These are phyloP conservation scores for Rutstroemia sydowiana DNA, from an alignment of 2,329 filamentous ascomycete genomes.

Conservation along the genomic window DNA sequence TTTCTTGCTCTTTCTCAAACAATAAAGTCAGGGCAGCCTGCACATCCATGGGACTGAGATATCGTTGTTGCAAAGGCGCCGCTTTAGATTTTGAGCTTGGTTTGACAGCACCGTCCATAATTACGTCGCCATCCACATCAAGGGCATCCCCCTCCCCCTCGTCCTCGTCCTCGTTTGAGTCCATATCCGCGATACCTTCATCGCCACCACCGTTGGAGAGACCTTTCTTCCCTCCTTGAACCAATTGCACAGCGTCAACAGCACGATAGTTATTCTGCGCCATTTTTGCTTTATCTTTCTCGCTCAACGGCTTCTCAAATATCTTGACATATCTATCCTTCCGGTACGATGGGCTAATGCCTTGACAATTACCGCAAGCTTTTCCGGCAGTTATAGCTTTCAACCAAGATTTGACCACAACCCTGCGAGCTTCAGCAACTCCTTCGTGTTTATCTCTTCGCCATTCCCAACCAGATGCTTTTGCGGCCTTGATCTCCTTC, in stretches of 20 bases:
- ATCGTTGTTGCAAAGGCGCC: slow-evolving; percentile 51
- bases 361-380: slow-evolving; percentile 59
- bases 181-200: slow-evolving; percentile 64
- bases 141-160: slow-evolving; percentile 40
- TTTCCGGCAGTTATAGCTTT: slow-evolving; percentile 61
- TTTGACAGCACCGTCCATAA: slow-evolving; percentile 40
- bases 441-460: slow-evolving; percentile 67
- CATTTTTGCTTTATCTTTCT: slow-evolving; percentile 74
- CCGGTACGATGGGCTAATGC: slow-evolving; percentile 73
- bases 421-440: slow-evolving; percentile 66
- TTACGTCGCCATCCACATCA: slow-evolving; percentile 49
- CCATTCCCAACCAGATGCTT: slow-evolving; percentile 36
- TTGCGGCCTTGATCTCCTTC: slow-evolving; percentile 56
- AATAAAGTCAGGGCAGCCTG: slow-evolving; percentile 68
- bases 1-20: slow-evolving; percentile 80
- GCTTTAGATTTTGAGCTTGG: slow-evolving; percentile 34
- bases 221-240: slow-evolving; percentile 35
- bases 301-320: slow-evolving; percentile 71
- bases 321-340: slow-evolving; percentile 92
- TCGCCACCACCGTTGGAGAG: slow-evolving; percentile 37
- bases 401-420: slow-evolving; percentile 75
- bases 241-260: slow-evolving; percentile 28
- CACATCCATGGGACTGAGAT: slow-evolving; percentile 77
- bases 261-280: slow-evolving; percentile 53
- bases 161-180: slow-evolving; percentile 42